Conservation (phyloP, 75 land plant species). For the Picea sitchensis region DNA sequence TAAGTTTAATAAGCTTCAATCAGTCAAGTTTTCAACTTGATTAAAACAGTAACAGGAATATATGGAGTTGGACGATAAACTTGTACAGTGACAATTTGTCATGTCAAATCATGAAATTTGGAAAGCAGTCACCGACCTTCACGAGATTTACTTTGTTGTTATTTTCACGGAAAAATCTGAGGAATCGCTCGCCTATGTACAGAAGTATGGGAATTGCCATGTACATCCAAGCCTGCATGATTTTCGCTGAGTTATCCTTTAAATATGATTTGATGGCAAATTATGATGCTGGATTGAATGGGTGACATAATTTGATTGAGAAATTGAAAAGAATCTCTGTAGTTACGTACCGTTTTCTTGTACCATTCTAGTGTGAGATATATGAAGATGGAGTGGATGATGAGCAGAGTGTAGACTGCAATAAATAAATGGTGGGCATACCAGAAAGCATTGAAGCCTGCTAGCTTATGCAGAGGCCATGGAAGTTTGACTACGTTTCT, state of each 20-base stretch:
- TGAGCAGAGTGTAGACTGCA: slow-evolving; percentile 51
- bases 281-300: neutral
- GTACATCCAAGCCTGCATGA: slow-evolving; percentile 88
- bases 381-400: slow-evolving; percentile 59
- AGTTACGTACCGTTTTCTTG: slow-evolving; percentile 57
- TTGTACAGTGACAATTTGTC: neutral
- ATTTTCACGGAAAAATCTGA: slow-evolving; percentile 32
- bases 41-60: neutral
- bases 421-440: slow-evolving; percentile 79
- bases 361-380: slow-evolving; percentile 53
- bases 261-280: neutral
- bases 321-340: neutral
- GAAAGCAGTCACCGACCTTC: slow-evolving; percentile 34
- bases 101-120: neutral
- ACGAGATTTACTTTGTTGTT: slow-evolving; percentile 37
- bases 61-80: neutral
- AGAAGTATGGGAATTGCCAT: slow-evolving; percentile 50
- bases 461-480: slow-evolving; percentile 53
- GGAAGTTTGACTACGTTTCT: slow-evolving; percentile 70
- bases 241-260: too few species aligned
- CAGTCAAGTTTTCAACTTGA: too few species aligned
- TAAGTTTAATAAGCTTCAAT: too few species aligned
- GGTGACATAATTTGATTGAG: too few species aligned
- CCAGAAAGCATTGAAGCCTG: slow-evolving; percentile 91
- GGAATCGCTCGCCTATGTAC: slow-evolving; percentile 51